Base-by-base conservation (phyloP, 805 yeast species). In the Candida koratica region DNA sequence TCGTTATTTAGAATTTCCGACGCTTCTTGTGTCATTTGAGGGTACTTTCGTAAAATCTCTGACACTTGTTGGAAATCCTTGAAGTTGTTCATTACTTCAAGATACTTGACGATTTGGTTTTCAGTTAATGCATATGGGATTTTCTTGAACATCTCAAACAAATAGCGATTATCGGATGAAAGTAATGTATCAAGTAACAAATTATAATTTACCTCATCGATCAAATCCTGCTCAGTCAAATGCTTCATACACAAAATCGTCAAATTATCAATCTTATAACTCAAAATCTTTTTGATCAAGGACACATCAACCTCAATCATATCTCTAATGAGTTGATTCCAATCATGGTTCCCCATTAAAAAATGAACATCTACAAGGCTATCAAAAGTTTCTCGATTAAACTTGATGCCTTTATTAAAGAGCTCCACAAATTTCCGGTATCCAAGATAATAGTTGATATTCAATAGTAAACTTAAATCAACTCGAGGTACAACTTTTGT, bases 331-430 rank as follows among this genome's bases (percentile, higher is more conserved):
- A 41, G 41, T 18, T 32, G 34, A 24, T 33, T 32, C 30, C 38
- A n/a, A 16, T 44, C 36, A 1, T 37, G 8, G 7, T 28, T 37
- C 9, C 33, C 20, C 25, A 42, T 8, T 22, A 55, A 46, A 34
- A 64, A 63, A 10, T 48, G 46, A 17, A 52, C 48, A 32, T 55
- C 63, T 17, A 63, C 45, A 3, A 66, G 28, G 6, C 56, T 50
- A 3, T 40, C 44, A 61, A 69, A 60, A 3, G 71, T 65, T 5
- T 38, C 37, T 5, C 47, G 31, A 14, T 48, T 52, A 46, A 67
- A 67, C 6, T 49, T 49, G 25, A 49, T 52, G 0, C 68, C 68
- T n/a, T 51, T 50, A 8, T 43, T 41, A 41, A 63, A 61, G 4
- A 41, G 40, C 9, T 51, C 50, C 4, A 60, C 27, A 34, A 67